A percentile compares a stretch with the other conserved stretches of the same genome.
These are phyloP conservation scores for Cardamine occulta DNA, from an alignment of 345 rosid species.

Conservation along the genomic window DNA sequence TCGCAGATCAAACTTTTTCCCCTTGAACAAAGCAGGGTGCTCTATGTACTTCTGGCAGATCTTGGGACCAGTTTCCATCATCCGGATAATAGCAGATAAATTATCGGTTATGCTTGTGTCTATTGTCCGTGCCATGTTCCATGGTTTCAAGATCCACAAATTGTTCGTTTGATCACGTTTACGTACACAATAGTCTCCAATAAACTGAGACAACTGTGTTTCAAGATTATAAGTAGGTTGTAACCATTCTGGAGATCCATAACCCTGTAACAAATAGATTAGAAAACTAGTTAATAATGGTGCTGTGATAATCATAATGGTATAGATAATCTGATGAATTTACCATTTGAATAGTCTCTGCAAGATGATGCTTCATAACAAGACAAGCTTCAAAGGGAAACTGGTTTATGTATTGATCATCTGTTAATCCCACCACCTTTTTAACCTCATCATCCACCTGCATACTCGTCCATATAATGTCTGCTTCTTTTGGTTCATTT, in stretches of 20 bases:
- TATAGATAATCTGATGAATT: conserved; percentile 10
- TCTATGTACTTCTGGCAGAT: conserved; percentile 98
- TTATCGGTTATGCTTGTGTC: conserved; percentile 86
- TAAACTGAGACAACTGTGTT: conserved; percentile 71
- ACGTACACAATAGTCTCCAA: conserved; percentile 77
- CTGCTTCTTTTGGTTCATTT: conserved; percentile 75
- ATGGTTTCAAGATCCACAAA: conserved; percentile 94
- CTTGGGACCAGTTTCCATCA: conserved; percentile 99
- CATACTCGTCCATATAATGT: conserved; percentile 88
- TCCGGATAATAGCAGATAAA: conserved; percentile 79
- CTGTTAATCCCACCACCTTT: conserved; percentile 74
- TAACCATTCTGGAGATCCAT: conserved; percentile 85
- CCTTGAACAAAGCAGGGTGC: conserved; percentile 81
- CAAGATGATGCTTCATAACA: conserved; percentile 99
- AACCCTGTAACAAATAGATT: conserved; percentile 52
- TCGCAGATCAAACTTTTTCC: conserved; percentile 88
- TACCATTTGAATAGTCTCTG: conserved; percentile 87
- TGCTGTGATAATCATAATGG: not conserved
- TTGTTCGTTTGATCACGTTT: conserved; percentile 65
- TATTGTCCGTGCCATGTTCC: conserved; percentile 98
- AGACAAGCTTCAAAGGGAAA: conserved; percentile 95
- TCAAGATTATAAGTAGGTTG: conserved; percentile 93
- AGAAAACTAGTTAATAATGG: not conserved
- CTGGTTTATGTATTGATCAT: conserved; percentile 75
- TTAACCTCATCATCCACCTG: conserved; percentile 86